These are phyloP conservation scores for Thamnidium elegans DNA, from an alignment of 192 early-diverging fungal species.

Conservation along the genomic window DNA sequence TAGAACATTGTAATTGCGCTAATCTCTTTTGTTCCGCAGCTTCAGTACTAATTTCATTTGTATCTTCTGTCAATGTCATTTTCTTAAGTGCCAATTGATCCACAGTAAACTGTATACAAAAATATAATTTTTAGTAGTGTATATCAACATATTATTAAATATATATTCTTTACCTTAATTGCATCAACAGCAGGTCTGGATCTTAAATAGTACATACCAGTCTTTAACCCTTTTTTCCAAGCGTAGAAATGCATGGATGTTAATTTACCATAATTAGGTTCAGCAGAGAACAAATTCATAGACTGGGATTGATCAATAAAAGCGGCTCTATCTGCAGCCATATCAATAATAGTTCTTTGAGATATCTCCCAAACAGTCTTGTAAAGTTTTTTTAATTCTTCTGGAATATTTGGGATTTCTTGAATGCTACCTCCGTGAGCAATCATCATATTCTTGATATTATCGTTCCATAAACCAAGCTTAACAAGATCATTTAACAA, in stretches of 20 bases:
- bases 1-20: constrained; percentile 30
- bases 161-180: constrained; percentile 56
- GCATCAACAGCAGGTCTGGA: constrained; percentile 91
- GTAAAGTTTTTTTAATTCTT: constrained; percentile 81
- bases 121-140: no score
- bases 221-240: constrained; percentile 95
- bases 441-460: constrained; percentile 94
- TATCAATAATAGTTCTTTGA: constrained; percentile 85
- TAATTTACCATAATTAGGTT: constrained; percentile 87
- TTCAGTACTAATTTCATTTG: neutral
- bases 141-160: neutral
- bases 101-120: constrained; percentile 75
- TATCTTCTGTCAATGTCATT: constrained; percentile 1
- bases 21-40: constrained; percentile 35
- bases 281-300: constrained; percentile 91
- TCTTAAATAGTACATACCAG: constrained; percentile 97
- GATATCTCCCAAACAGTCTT: constrained; percentile 96
- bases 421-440: constrained; percentile 88
- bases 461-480: constrained; percentile 89
- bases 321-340: constrained; percentile 93
- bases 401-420: constrained; percentile 70
- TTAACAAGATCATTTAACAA: constrained; percentile 90
- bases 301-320: constrained; percentile 97
- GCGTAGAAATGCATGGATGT: constrained; percentile 98
- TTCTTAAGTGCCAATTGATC: constrained; percentile 70